Base-by-base conservation (phyloP, 2,329 filamentous ascomycete species). In the Aspergillus flavus region DNA sequence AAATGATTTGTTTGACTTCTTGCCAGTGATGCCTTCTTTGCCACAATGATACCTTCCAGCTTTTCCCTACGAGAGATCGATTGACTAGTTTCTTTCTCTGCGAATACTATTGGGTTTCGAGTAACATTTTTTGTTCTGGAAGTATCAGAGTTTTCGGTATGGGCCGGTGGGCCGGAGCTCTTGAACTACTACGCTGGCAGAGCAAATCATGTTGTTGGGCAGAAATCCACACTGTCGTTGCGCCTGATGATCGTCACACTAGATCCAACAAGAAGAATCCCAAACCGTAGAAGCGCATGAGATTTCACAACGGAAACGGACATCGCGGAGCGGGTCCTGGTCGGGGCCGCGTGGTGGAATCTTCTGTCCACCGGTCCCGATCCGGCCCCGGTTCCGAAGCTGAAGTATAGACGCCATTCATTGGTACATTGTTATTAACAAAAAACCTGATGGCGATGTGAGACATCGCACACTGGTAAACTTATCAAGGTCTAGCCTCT, bases 1-100 rank as follows among this genome's bases (percentile, higher is more conserved):
- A 61, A 75, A 74, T 34, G 75, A 77, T 58, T 71, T 77, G 21
- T 77, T 77, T 64, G 75, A 77, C 58, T 77, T 77, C 61, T 63
- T 77, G 34, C 75, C 75, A 21, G 72, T 72, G 61, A 75, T 76
- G 73, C 73, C 74, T 12, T 72, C 71, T 34, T 66, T 75, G 52
- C 72, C 73, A 41, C 64, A 65, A 53, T 72, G 39, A 36, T 9
- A 1, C 7, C 23, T 34, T 16, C 3, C 3, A 34, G 1, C 7
- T 19, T 21, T 2, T 2, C 3, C 34, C 6, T 52, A 32, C 19
- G 12, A 16, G 23, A 30, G 28, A 11, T 32, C 28, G 4, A 52
- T 52, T 34, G 28, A 32, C 28, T n/a, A 52, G 11, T 21, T n/a
- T 14, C 26, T 12, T 14, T 16, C n/a, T 52, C 19, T 21, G 34